A percentile compares a stretch with the other conserved stretches of the same genome.
Conservation (phyloP, 257 asterid genomes). For the Solanum piurae region DNA sequence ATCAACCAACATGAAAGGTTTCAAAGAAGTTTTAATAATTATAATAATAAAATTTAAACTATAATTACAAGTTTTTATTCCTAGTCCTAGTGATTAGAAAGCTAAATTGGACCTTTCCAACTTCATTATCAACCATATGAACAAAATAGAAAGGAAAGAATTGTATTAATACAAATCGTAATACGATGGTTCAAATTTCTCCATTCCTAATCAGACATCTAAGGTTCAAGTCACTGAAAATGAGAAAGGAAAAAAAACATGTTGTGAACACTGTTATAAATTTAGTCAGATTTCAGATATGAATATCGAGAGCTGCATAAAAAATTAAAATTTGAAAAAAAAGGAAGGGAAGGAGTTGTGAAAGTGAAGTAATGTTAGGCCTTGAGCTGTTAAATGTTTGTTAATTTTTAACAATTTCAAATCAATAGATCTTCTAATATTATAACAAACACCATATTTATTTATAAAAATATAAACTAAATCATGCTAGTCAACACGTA, state of each 20-base stretch:
- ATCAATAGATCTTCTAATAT: neutral
- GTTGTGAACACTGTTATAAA: neutral
- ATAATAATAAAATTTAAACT: neutral
- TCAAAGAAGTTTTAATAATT: neutral
- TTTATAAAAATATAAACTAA: neutral
- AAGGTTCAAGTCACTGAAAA: neutral
- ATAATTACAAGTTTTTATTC: neutral
- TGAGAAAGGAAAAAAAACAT: neutral
- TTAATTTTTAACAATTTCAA: neutral
- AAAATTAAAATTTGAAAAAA: neutral
- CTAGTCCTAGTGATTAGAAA: neutral
- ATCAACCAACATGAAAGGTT: neutral
- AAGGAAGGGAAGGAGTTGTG: neutral
- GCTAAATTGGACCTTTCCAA: neutral
- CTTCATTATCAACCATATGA: neutral
- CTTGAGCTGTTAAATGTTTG: neutral
- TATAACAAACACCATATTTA: neutral
- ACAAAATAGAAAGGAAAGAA: neutral
- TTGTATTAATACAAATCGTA: neutral
- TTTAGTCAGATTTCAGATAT: neutral
- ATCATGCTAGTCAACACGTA: neutral
- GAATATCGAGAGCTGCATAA: accelerated
- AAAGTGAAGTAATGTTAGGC: neutral
- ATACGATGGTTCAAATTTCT: neutral
- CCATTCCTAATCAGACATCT: neutral